Percentiles rank a stretch among this genome's conserved stretches.
These are phyloP conservation scores for Clarireedia monteithiana DNA, from an alignment of 2,329 filamentous ascomycete genomes.

Conservation along the genomic window DNA sequence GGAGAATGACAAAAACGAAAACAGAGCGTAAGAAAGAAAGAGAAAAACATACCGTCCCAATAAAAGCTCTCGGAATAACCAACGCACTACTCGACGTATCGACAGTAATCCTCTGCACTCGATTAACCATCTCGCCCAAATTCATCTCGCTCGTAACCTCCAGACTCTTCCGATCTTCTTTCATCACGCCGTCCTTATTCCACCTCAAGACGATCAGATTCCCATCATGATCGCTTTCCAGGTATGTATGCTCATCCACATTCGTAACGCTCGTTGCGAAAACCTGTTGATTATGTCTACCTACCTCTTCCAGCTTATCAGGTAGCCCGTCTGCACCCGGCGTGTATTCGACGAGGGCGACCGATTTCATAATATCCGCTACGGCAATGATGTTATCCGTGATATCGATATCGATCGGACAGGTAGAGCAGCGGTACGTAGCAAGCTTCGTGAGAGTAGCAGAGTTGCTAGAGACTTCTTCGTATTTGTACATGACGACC, in stretches of 20 bases:
- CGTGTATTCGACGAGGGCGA: conserved; percentile 68
- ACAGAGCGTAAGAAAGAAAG: not conserved
- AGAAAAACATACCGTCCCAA: conserved; percentile 65
- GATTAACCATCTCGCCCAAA: conserved; percentile 89
- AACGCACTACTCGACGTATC: conserved; percentile 55
- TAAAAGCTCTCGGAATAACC: conserved; percentile 74
- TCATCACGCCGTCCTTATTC: conserved; percentile 64
- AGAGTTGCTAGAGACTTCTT: conserved; percentile 45
- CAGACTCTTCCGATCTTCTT: conserved; percentile 63
- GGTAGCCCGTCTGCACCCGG: conserved; percentile 47
- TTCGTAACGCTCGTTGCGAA: conserved; percentile 77
- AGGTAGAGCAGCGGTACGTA: conserved; percentile 73
- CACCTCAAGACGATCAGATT: conserved; percentile 76
- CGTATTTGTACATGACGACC: conserved; percentile 52
- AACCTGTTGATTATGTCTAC: conserved; percentile 70
- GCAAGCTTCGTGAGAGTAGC: conserved; percentile 62
- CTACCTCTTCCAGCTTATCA: conserved; percentile 62
- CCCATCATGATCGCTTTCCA: conserved; percentile 80
- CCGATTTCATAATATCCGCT: conserved; percentile 88
- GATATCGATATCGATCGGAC: conserved; percentile 73
- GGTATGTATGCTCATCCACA: conserved; percentile 65
- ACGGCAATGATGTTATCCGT: conserved; percentile 71
- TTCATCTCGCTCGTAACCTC: conserved; percentile 73
- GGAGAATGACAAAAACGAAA: no score
- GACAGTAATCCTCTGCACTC: conserved; percentile 68